Base-by-base conservation (phyloP, 2,329 filamentous ascomycete species). In the Hansfordia pulvinata region DNA sequence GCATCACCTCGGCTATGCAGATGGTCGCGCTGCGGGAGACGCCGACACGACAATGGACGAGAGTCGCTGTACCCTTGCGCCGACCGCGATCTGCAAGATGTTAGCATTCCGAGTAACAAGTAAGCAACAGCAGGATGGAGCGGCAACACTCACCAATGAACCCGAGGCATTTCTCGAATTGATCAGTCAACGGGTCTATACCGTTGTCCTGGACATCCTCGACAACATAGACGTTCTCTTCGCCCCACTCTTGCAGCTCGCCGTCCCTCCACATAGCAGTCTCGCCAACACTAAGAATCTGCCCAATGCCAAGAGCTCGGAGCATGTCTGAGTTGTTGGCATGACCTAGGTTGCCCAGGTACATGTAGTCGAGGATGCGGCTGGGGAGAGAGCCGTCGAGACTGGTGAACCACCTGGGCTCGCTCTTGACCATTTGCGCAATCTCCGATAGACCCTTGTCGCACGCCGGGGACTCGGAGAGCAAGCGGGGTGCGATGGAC, bases 1-100 rank as follows among this genome's bases (percentile, higher is more conserved):
- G 75, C 90, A 98, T 98, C 19, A 96, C 84, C 52, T 96, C 86
- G n/a, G 90, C 90, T 43, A 98, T 98, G 49, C 90, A 96, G 34
- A 98, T 94, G 2, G 88, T 98, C 9, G 90, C 90, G 35, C 84
- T 93, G 27, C 90, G 73, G 26, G 86, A 94, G 29, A 98, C 90
- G 25, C 90, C 90, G 6, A 98, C 90, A 11, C 90, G 78, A 49
- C 90, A 98, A 50, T 98, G 90, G 10, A 98, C 90, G 30, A 98
- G 64, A 0, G 90, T 96, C 14, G 88, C 84, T 4, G 72, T 82
- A 17, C 79, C 77, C 22, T 80, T 78, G 19, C 57, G 56, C 45
- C 78, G 81, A 19, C 88, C 86, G 39, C 75, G 73, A 39, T 84
- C 90, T 94, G 41, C 17, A 17, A 5, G 10, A 10, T 20, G 28